phyloP scores from a whole-genome alignment of 768 basidiomycete genomes.

The Leccinum barrowsii region DNA sequence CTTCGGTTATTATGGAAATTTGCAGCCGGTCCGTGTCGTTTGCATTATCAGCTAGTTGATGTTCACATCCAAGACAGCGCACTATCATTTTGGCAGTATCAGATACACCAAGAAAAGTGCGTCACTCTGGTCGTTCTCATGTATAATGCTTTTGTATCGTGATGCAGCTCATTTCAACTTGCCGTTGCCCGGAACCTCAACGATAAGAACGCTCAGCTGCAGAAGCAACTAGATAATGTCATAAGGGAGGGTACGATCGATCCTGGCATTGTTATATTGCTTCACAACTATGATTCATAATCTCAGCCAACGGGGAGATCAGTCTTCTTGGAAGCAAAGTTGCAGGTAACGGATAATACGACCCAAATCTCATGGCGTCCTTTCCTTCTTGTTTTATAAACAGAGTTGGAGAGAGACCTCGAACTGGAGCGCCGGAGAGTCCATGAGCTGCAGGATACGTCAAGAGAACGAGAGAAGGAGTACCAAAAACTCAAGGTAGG shows the following conservation, averaged over 20 bases:
- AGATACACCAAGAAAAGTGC: conserved; percentile 81
- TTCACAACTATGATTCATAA: not conserved
- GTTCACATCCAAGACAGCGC: conserved; percentile 43
- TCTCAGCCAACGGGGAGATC: conserved; percentile 73
- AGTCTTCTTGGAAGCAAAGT: conserved; percentile 66
- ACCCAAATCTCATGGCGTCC: not conserved
- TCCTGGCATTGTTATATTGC: not conserved
- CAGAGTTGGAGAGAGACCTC: conserved; percentile 77
- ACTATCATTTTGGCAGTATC: conserved; percentile 90
- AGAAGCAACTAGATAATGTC: conserved; percentile 84
- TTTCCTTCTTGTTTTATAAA: conserved; percentile 8
- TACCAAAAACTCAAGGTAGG: conserved; percentile 81
- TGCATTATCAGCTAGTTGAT: not conserved
- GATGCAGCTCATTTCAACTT: conserved; percentile 63
- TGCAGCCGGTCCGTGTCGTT: conserved; percentile 58
- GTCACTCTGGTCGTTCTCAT: conserved; percentile 4
- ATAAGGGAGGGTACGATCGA: conserved; percentile 66
- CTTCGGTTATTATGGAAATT: conserved; percentile 74
- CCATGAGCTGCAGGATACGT: conserved; percentile 68
- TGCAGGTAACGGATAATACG: conserved; percentile 40
- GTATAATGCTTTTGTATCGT: conserved; percentile 1
- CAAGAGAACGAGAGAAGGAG: conserved; percentile 78
- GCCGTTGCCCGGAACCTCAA: conserved; percentile 77
- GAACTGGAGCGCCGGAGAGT: conserved; percentile 75
- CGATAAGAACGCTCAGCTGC: conserved; percentile 77